Conservation (phyloP, 2,329 filamentous ascomycete species). For the Cordyceps tenuipes region DNA sequence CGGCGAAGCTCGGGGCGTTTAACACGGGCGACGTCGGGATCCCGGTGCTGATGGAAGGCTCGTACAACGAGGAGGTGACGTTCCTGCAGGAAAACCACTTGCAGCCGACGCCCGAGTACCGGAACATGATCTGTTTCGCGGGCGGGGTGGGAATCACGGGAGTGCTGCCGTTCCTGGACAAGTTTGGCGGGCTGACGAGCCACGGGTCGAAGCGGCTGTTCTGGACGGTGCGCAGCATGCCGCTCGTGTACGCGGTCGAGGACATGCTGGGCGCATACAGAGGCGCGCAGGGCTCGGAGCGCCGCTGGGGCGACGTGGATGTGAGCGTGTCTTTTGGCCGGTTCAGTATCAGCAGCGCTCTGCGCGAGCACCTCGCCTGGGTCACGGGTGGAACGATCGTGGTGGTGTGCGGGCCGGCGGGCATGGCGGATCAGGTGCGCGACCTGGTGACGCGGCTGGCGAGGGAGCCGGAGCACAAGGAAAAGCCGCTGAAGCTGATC, state of each 20-base stretch:
- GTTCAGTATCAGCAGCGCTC: constrained; percentile 13
- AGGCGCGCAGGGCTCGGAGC: constrained; percentile 5
- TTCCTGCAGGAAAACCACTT: constrained; percentile 14
- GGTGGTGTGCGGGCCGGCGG: constrained; percentile 18
- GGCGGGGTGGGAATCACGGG: constrained; percentile 25
- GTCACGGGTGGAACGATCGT: constrained; percentile 16
- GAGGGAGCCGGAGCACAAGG: constrained; percentile 6
- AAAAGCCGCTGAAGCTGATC: constrained; percentile 13
- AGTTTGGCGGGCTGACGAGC: constrained; percentile 10
- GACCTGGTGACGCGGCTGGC: constrained; percentile 12
- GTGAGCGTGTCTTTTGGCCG: constrained; percentile 17
- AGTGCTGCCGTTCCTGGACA: constrained; percentile 19
- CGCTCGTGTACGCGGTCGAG: constrained; percentile 17
- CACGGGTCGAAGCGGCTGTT: constrained; percentile 17
- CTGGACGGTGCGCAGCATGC: constrained; percentile 17
- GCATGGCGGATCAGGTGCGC: constrained; percentile 19
- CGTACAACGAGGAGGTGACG: constrained; percentile 14
- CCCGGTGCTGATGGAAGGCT: constrained; percentile 18
- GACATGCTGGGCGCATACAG: constrained; percentile 13
- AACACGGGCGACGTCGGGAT: constrained; percentile 8
- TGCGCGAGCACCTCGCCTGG: constrained; percentile 14
- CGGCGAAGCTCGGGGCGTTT: constrained; percentile 10
- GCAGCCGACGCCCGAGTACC: constrained; percentile 12
- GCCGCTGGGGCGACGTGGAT: constrained; percentile 15
- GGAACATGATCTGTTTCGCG: constrained; percentile 23